Evolutionary conservation across 371 early-diverging fungal genomes (phyloP), one percentile per base, ranked within the genome.

Genomic region (Zopfochytrium polystomum): DNA sequence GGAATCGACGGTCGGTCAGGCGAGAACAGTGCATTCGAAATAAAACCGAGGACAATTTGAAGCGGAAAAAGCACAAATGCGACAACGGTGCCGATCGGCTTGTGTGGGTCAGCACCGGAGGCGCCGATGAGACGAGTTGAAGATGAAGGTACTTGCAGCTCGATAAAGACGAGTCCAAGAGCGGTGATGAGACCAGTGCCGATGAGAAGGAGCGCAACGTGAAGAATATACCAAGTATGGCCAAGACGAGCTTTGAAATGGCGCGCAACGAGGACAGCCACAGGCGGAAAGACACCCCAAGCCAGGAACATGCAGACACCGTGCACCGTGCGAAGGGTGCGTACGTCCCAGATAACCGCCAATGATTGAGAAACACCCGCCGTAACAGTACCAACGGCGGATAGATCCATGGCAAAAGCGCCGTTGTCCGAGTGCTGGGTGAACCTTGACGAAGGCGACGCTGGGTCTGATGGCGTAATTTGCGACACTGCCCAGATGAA

Each of bases 241-340:
- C 68, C 74, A 4, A 71, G 27, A 2, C 57, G 33, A 31, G 61
- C 61, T 47, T 73, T 73, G 26, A 73, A 2, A 51, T 65, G 71
- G 30, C 73, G 62, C 3, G 73, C 73, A 30, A 67, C 48, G 53
- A 72, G 71, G 52, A 72, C 63, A 5, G 57, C 67, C 27, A 31
- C 31, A 30, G 18, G 35, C 13, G 70, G 73, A 4, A 47, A 18
- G 26, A 73, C 63, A 29, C 34, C 33, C 73, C 73, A 73, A 34
- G 70, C 73, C 20, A 67, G 13, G 47, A 61, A 50, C 73, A 73
- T 69, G 46, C 52, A 26, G 34, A 67, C 45, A n/a, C 71, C 73
- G 61, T 73, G 73, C 6, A 44, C n/a, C n/a, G n/a, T n/a, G 51
- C 62, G 25, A 6, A 45, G 32, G n/a, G n/a, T n/a, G n/a, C n/a